Percentiles rank a stretch among this genome's conserved stretches.
These are phyloP conservation scores for Microstegium vimineum DNA, from an alignment of 176 grass and related monocot genomes.

Conservation along the genomic window DNA sequence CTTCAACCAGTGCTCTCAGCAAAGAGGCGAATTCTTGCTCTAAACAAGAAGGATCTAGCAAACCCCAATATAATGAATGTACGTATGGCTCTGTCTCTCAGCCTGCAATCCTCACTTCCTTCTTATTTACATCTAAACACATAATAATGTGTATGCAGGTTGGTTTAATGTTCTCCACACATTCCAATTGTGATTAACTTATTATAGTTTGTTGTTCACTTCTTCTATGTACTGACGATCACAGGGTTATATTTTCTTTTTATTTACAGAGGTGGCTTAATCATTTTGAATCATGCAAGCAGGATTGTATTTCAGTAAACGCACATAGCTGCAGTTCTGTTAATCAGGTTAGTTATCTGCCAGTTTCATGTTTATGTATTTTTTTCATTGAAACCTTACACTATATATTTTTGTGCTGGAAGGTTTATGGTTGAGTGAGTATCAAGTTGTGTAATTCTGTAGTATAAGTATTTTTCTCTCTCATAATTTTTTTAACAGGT, in stretches of 20 bases:
- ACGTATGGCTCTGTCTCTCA: constrained; percentile 28
- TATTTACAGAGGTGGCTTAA: constrained; percentile 67
- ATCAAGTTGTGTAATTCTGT: not conserved
- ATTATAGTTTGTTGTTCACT: not conserved
- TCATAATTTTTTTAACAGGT: not conserved
- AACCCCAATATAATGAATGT: constrained; percentile 95
- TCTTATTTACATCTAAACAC: not conserved
- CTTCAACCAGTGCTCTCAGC: constrained; percentile 62
- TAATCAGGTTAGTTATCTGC: constrained; percentile 58
- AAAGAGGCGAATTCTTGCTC: constrained; percentile 81
- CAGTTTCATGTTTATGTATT: constrained; percentile 6
- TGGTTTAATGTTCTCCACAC: not conserved
- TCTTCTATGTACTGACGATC: constrained; percentile 1
- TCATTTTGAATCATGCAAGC: constrained; percentile 72
- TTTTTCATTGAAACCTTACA: constrained; percentile 4
- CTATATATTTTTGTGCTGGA: not conserved
- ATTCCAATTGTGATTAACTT: not conserved
- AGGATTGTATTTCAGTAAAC: constrained; percentile 88
- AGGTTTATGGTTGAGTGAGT: not conserved
- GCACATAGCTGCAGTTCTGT: constrained; percentile 85
- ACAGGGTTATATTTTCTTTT: constrained; percentile 5
- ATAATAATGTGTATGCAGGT: not conserved
- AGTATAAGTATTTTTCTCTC: not conserved
- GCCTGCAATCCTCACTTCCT: not conserved
- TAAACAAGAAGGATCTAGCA: constrained; percentile 97